Evolutionary conservation across 495 filamentous ascomycete species (phyloP).

Genomic region (Darksidea phi): DNA sequence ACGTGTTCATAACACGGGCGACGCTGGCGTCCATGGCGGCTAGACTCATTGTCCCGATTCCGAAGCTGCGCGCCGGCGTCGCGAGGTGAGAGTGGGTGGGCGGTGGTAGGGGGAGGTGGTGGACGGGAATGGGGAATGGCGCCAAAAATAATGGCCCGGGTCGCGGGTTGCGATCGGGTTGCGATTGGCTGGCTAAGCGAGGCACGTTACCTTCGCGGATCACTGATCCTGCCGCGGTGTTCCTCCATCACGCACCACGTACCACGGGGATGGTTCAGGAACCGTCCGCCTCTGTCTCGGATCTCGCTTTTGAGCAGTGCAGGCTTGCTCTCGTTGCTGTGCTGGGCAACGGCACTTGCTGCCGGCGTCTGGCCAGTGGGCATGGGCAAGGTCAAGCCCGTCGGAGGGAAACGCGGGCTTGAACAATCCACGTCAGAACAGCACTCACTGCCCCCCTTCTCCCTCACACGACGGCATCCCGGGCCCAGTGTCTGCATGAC

Average conservation of each 20-base stretch:
- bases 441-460: not conserved
- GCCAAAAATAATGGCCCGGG: not conserved
- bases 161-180: too few species aligned
- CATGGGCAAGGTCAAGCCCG: not conserved
- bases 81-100: too few species aligned
- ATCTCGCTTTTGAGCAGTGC: not conserved
- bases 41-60: not conserved
- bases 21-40: not conserved
- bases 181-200: not conserved
- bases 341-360: not conserved
- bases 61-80: not conserved
- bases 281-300: slow-evolving; percentile 5
- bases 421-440: not conserved
- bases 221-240: not conserved
- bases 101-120: not conserved
- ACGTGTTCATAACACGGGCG: not conserved
- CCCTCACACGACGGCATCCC: not conserved
- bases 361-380: slow-evolving; percentile 1
- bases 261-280: not conserved
- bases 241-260: not conserved
- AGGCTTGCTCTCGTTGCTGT: not conserved
- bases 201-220: not conserved
- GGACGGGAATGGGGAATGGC: not conserved
- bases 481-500: not conserved
- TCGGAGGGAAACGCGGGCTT: slow-evolving; percentile 1